Evolutionary conservation across 495 filamentous ascomycete species (phyloP).

Genomic region (Penicillium bialowiezense): DNA sequence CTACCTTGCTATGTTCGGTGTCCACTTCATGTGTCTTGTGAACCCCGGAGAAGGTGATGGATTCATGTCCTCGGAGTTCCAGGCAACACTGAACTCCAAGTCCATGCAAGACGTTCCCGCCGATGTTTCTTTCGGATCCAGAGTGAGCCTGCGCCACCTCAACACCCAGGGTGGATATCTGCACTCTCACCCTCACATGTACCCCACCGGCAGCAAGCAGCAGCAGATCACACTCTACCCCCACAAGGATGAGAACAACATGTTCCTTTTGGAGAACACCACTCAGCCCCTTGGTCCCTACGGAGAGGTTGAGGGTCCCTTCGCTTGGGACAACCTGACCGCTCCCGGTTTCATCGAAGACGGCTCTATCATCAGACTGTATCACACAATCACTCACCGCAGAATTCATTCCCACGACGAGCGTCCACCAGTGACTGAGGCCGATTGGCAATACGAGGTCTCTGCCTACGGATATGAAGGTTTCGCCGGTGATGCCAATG

Average conservation of each 20-base stretch:
- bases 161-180: constrained; percentile 98
- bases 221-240: constrained; percentile 98
- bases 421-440: constrained; percentile 94
- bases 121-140: constrained; percentile 85
- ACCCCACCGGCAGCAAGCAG: constrained; percentile 94
- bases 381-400: constrained; percentile 77
- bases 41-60: constrained; percentile 98
- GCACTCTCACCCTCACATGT: constrained; percentile 96
- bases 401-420: constrained; percentile 96
- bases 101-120: constrained; percentile 92
- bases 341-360: constrained; percentile 68
- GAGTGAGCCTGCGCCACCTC: constrained; percentile 80
- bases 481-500: constrained; percentile 95
- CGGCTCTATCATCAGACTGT: constrained; percentile 75
- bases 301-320: constrained; percentile 74
- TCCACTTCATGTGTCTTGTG: constrained; percentile 88
- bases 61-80: constrained; percentile 99
- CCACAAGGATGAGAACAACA: constrained; percentile 98
- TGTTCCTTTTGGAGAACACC: constrained; percentile 91
- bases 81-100: constrained; percentile 94
- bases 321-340: constrained; percentile 76
- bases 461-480: constrained; percentile 98
- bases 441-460: constrained; percentile 97
- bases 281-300: constrained; percentile 81
- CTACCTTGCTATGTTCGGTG: constrained; percentile 93